Conservation (phyloP, 352 stramenopile species). For the Pythium folliculosum region DNA sequence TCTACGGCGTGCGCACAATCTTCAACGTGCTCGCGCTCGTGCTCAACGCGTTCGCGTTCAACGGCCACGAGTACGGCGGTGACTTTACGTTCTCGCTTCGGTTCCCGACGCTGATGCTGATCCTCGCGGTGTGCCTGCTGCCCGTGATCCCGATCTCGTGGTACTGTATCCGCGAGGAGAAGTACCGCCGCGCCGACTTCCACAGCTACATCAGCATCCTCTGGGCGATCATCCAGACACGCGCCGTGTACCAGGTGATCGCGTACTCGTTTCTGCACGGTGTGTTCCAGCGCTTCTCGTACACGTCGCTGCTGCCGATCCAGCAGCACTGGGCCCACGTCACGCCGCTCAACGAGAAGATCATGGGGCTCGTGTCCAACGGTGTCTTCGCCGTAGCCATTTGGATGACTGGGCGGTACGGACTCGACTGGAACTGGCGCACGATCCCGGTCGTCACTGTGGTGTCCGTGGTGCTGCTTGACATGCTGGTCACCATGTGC, state of each 20-base stretch:
- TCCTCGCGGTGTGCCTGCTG: constrained; percentile 13
- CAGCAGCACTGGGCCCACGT: constrained; percentile 26
- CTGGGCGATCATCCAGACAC: constrained; percentile 22
- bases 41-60: constrained; percentile 34
- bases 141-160: constrained; percentile 10
- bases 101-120: constrained; percentile 22
- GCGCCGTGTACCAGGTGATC: constrained; percentile 33
- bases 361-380: constrained; percentile 21
- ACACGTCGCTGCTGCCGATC: constrained; percentile 27
- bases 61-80: constrained; percentile 30
- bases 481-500: constrained; percentile 25
- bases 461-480: constrained; percentile 25
- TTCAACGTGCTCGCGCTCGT: constrained; percentile 17
- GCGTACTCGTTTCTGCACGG: constrained; percentile 30
- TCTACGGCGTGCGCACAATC: constrained; percentile 7
- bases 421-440: constrained; percentile 31
- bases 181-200: constrained; percentile 9
- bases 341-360: constrained; percentile 28
- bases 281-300: constrained; percentile 24
- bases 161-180: constrained; percentile 30
- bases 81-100: constrained; percentile 18
- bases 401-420: constrained; percentile 15
- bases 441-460: constrained; percentile 17
- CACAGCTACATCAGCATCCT: constrained; percentile 20
- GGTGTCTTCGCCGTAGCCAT: constrained; percentile 1